Conservation (phyloP, 106 monocot genomes). For the Ottelia alismoides region DNA sequence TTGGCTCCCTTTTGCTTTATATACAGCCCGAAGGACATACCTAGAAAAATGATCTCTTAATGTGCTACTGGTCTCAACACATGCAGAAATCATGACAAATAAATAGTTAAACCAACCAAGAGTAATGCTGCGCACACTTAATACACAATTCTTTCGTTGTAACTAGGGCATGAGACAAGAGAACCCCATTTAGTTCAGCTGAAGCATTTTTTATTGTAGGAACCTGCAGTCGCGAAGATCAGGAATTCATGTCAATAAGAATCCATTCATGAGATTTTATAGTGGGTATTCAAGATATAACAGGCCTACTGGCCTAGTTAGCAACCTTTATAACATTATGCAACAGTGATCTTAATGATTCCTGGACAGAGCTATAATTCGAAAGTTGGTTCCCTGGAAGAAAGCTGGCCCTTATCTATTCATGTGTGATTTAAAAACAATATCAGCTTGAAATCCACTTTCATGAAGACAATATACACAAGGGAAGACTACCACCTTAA, state of each 20-base stretch:
- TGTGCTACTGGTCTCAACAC: neutral
- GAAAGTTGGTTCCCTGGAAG: conserved; percentile 57
- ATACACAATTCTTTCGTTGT: conserved; percentile 59
- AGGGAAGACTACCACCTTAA: conserved; percentile 38
- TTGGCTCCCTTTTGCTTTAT: conserved; percentile 75
- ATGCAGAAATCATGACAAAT: no score
- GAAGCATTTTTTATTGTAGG: conserved; percentile 52
- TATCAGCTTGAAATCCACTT: neutral
- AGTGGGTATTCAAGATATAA: no score
- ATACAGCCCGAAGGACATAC: conserved; percentile 73
- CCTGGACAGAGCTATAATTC: conserved; percentile 72
- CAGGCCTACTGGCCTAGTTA: neutral
- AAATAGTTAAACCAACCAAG: conserved; percentile 37
- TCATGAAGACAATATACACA: neutral
- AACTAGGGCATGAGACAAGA: conserved; percentile 76
- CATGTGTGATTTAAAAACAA: neutral
- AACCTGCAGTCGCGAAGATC: conserved; percentile 29
- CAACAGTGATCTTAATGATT: conserved; percentile 60
- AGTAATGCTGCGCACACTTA: conserved; percentile 92
- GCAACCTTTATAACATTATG: conserved; percentile 80
- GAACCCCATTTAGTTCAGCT: conserved; percentile 76
- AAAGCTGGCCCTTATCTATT: conserved; percentile 64
- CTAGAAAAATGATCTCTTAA: conserved; percentile 16
- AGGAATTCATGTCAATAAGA: no score
- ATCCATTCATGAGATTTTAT: no score